Conservation (phyloP, 352 stramenopile genomes). For the Phytopythium aichiense region DNA sequence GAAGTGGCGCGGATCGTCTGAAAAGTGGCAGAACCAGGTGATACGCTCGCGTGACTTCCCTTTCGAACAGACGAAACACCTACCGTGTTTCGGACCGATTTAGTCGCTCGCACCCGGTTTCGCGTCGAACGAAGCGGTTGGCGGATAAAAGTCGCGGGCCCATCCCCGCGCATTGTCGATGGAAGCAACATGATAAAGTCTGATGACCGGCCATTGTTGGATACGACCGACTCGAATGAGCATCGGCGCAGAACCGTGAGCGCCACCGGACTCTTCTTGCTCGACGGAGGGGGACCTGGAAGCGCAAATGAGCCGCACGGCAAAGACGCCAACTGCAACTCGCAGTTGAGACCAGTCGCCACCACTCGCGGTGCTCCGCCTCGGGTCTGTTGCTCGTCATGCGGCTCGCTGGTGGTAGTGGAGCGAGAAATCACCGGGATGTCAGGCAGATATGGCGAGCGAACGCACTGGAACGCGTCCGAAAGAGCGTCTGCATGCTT, state of each 20-base stretch:
- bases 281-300: background rate
- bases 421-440: slow-evolving; percentile 1
- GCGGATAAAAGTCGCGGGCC: background rate
- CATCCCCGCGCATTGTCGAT: slow-evolving; percentile 1
- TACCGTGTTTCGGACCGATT: background rate
- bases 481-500: background rate
- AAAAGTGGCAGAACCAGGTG: background rate
- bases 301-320: background rate
- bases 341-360: too few species aligned
- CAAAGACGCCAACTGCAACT: background rate
- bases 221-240: background rate
- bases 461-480: background rate
- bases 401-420: too few species aligned
- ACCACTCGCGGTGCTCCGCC: background rate
- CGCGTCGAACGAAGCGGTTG: background rate
- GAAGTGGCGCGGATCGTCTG: background rate
- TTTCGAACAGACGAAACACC: background rate
- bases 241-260: background rate
- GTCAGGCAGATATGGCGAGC: background rate
- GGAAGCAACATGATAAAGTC: background rate
- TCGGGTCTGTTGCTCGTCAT: too few species aligned
- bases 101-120: background rate
- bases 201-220: slow-evolving; percentile 2
- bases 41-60: background rate
- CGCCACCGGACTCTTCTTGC: slow-evolving; percentile 3